Conservation (phyloP, 768 basidiomycete genomes). For the Rhodotorula sphaerocarpa region DNA sequence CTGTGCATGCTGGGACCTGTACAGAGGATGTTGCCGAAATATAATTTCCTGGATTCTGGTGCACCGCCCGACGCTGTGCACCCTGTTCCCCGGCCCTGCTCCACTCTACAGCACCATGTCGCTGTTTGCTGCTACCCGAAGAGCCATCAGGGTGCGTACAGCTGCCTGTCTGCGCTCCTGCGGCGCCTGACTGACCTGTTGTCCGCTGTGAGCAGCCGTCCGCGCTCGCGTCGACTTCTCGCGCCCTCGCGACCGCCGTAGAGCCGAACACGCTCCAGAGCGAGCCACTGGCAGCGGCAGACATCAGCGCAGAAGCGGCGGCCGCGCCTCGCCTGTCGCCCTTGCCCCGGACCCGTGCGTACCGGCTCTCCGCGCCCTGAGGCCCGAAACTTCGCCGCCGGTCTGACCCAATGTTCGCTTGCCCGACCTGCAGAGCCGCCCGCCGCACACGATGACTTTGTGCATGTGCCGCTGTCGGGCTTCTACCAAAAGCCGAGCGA, state of each 20-base stretch:
- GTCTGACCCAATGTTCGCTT: too few relatives aligned
- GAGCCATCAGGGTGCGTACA: conserved; percentile 11
- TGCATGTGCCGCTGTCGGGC: conserved; percentile 35
- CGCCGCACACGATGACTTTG: conserved; percentile 16
- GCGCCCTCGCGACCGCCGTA: conserved; percentile 24
- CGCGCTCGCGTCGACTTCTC: conserved; percentile 15
- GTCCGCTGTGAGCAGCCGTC: conserved; percentile 13
- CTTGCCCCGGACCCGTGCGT: too few relatives aligned
- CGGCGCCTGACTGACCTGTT: background rate
- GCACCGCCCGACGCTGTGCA: background rate
- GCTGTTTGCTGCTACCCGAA: conserved; percentile 22
- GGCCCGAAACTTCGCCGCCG: too few relatives aligned
- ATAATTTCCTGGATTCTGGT: too few relatives aligned
- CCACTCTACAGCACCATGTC: conserved; percentile 11
- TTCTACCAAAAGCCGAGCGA: conserved; percentile 29
- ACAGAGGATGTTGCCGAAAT: too few relatives aligned
- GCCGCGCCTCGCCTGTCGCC: too few relatives aligned
- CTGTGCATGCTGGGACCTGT: too few relatives aligned
- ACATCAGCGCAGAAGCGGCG: too few relatives aligned
- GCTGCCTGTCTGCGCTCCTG: rapidly evolving
- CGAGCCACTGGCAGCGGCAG: too few relatives aligned
- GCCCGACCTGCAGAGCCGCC: conserved; percentile 16
- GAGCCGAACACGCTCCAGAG: conserved; percentile 1
- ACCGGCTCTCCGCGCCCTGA: too few relatives aligned
- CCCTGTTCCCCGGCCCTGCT: background rate